These are phyloP conservation scores for Mallotus nudiflorus DNA, from an alignment of 345 rosid species.

Conservation along the genomic window DNA sequence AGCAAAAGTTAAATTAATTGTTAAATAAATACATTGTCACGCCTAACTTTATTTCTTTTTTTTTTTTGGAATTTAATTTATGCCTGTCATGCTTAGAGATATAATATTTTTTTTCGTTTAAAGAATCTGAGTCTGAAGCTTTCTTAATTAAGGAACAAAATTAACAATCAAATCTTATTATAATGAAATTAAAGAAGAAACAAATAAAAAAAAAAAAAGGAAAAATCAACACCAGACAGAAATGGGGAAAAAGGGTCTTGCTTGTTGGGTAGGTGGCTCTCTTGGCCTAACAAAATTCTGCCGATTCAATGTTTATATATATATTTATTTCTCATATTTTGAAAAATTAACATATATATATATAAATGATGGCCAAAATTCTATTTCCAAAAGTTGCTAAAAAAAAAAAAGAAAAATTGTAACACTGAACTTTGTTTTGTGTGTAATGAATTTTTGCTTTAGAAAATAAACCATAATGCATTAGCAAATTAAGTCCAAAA, in stretches of 20 bases:
- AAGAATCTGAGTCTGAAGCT: no score
- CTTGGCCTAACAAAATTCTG: neutral
- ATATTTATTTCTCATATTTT: neutral
- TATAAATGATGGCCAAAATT: neutral
- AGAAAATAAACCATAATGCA: neutral
- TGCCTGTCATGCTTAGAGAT: neutral
- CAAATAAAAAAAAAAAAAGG: neutral
- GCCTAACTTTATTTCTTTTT: neutral
- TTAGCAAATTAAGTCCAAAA: neutral
- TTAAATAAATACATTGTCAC: neutral
- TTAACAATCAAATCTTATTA: no score
- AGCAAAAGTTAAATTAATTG: neutral
- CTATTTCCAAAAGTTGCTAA: neutral
- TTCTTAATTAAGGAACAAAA: no score
- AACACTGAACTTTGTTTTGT: neutral
- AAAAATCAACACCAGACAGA: no score
- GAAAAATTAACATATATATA: neutral
- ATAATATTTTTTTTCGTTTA: no score
- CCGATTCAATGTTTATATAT: neutral
- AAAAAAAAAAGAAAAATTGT: no score
- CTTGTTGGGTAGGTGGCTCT: constrained; percentile 1
- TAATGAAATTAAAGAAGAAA: neutral
- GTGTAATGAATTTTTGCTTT: neutral
- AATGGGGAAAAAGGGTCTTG: neutral
- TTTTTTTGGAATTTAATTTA: no score